phyloP scores from a whole-genome alignment of 2,329 filamentous ascomycete genomes.

The Trichoderma afroharzianum region DNA sequence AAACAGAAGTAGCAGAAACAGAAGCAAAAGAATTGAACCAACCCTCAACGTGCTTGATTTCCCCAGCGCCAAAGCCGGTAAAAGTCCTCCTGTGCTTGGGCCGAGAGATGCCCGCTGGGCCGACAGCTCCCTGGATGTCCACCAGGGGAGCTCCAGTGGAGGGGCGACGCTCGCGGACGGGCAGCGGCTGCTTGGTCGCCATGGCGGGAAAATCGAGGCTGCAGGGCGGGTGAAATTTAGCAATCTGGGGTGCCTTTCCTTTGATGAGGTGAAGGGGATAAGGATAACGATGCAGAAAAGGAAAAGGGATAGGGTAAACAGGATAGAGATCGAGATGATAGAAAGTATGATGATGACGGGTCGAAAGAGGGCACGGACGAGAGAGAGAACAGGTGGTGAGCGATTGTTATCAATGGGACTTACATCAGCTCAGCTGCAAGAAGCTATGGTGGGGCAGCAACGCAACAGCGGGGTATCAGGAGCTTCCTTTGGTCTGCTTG shows the following conservation, averaged over 20 bases:
- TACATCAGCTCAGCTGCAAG: slow-evolving; percentile 16
- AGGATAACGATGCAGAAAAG: background rate
- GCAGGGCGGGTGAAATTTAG: background rate
- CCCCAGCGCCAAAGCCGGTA: slow-evolving; percentile 83
- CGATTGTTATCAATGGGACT: background rate
- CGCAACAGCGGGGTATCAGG: slow-evolving; percentile 13
- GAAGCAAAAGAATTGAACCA: slow-evolving; percentile 31
- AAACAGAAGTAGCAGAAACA: background rate
- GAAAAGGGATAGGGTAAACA: background rate
- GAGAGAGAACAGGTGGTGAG: background rate
- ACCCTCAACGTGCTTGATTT: slow-evolving; percentile 93
- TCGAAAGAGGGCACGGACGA: background rate
- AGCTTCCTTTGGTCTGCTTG: slow-evolving; percentile 3
- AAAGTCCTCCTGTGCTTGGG: slow-evolving; percentile 98
- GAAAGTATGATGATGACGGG: background rate
- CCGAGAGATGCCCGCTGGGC: slow-evolving; percentile 77
- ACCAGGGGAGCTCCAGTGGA: slow-evolving; percentile 79
- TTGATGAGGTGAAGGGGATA: background rate
- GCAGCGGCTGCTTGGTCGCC: slow-evolving; percentile 36
- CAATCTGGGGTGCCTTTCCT: background rate
- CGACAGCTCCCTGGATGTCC: slow-evolving; percentile 80
- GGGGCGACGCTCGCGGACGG: slow-evolving; percentile 70
- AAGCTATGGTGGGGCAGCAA: slow-evolving; percentile 18
- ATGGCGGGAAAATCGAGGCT: slow-evolving; percentile 24
- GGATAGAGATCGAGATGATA: background rate